Percentiles rank a stretch among this genome's conserved stretches.
These are phyloP conservation scores for Neurospora sp. DNA, from an alignment of 2,329 filamentous ascomycete genomes.

Conservation along the genomic window DNA sequence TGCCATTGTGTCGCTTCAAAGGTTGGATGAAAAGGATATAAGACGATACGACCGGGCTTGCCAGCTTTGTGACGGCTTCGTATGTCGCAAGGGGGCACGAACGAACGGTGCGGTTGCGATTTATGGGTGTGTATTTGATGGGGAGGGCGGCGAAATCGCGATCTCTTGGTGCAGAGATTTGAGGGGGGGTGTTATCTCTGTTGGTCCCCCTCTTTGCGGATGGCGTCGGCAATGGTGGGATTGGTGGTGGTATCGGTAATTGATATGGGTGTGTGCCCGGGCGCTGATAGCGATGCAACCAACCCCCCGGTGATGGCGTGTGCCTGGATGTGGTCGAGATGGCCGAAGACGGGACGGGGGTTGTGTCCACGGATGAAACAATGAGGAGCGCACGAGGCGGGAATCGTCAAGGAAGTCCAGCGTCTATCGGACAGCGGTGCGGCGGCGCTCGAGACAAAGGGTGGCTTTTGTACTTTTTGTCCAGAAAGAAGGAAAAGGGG, in stretches of 20 bases:
- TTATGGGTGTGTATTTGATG: not conserved
- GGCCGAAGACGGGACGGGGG: not conserved
- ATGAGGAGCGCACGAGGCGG: not conserved
- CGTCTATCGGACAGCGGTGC: not conserved
- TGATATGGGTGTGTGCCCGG: not conserved
- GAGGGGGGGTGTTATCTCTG: not conserved
- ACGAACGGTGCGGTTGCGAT: not conserved
- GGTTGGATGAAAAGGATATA: not conserved
- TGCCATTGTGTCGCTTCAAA: slow-evolving; percentile 23
- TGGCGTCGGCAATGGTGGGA: not conserved
- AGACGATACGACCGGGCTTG: slow-evolving; percentile 2
- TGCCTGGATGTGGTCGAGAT: not conserved
- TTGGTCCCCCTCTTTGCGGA: not conserved
- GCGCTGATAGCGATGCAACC: not conserved
- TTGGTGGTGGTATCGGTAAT: not conserved
- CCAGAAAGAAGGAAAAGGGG: not conserved
- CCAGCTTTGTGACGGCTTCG: not conserved
- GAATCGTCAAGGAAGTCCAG: not conserved
- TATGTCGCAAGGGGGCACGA: not conserved
- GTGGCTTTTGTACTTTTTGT: not conserved
- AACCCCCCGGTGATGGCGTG: not conserved
- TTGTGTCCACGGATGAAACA: not conserved
- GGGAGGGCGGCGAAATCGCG: not conserved
- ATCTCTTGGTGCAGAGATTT: not conserved
- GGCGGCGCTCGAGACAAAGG: not conserved